Evolutionary conservation across 371 early-diverging fungal genomes (phyloP).

Genomic region (Apophysomyces elegans): DNA sequence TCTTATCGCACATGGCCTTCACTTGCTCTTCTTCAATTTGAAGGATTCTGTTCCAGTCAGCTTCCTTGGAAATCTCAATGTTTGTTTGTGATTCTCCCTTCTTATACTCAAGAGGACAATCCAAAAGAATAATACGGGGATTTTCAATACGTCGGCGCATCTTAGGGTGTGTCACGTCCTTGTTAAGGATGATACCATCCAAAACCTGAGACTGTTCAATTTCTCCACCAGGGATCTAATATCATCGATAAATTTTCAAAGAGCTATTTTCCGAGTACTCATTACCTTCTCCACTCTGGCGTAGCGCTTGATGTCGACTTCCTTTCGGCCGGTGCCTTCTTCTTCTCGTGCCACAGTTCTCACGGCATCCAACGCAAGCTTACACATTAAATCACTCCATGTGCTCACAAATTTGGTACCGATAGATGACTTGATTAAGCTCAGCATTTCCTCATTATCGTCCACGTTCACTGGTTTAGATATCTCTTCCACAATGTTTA

Average conservation of each 20-base stretch:
- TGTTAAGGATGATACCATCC: constrained; percentile 99
- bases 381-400: constrained; percentile 98
- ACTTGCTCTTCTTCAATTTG: constrained; percentile 99
- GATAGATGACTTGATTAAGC: constrained; percentile 89
- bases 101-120: constrained; percentile 99
- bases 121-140: constrained; percentile 97
- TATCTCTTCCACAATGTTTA: constrained; percentile 83
- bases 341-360: constrained; percentile 84
- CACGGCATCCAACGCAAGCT: constrained; percentile 96
- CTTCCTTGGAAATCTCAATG: constrained; percentile 97
- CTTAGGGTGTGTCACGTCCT: constrained; percentile 99
- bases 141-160: constrained; percentile 99
- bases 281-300: constrained; percentile 97
- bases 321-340: constrained; percentile 72
- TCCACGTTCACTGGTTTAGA: constrained; percentile 84
- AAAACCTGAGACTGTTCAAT: constrained; percentile 97
- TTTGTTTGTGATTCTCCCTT: constrained; percentile 99
- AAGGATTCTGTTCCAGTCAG: constrained; percentile 96
- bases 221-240: constrained; percentile 96
- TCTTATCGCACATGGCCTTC: constrained; percentile 95
- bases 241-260: not conserved
- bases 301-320: constrained; percentile 98
- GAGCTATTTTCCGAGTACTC: not conserved
- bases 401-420: constrained; percentile 98
- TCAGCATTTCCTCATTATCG: constrained; percentile 87